Percentiles rank a stretch among this genome's conserved stretches.
Evolutionary conservation across 306 rosid species (phyloP).

Genomic region (Rosa rugosa): DNA sequence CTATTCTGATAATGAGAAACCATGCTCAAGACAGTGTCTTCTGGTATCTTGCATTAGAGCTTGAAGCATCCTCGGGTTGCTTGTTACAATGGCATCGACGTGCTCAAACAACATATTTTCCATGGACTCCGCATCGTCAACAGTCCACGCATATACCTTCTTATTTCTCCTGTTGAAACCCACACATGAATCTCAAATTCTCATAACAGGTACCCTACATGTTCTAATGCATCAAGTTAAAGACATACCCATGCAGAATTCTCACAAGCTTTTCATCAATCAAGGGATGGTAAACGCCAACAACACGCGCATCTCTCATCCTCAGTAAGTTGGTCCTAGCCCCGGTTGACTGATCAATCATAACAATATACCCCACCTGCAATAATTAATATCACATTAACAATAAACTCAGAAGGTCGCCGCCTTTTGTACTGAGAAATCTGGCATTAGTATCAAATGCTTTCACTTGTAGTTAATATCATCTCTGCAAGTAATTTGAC

Average conservation of each 20-base stretch:
- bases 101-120: constrained; percentile 56
- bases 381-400: constrained; percentile 9
- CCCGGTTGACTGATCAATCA: constrained; percentile 69
- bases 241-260: constrained; percentile 62
- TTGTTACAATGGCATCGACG: constrained; percentile 80
- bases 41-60: constrained; percentile 65
- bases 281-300: constrained; percentile 83
- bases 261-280: constrained; percentile 70
- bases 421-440: not conserved
- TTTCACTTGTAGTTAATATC: not conserved
- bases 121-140: constrained; percentile 76
- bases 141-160: constrained; percentile 90
- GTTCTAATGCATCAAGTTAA: constrained; percentile 14
- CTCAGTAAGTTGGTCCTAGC: constrained; percentile 64
- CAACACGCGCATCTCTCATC: constrained; percentile 78
- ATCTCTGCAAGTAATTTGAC: not conserved
- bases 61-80: constrained; percentile 73
- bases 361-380: constrained; percentile 93
- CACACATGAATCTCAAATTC: constrained; percentile 16
- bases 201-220: not conserved
- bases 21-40: constrained; percentile 74
- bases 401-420: not conserved
- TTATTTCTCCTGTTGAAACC: constrained; percentile 59
- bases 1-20: constrained; percentile 53
- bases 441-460: not conserved